Percentiles rank a stretch among this genome's conserved stretches.
These are phyloP conservation scores for Kernera saxatilis DNA, from an alignment of 345 rosid genomes.

Conservation along the genomic window DNA sequence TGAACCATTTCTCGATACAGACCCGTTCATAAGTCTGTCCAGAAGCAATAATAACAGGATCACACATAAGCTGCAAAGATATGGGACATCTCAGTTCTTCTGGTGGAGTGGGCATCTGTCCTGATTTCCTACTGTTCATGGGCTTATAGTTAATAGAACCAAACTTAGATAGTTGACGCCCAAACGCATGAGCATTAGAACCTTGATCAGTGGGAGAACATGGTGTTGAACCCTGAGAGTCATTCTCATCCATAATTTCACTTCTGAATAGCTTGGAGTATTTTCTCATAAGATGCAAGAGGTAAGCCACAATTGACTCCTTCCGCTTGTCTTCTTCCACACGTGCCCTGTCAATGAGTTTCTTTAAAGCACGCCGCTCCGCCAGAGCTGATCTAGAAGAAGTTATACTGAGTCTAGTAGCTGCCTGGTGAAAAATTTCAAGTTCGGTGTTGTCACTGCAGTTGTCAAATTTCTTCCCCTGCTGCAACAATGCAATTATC, in stretches of 20 bases:
- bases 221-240: constrained; percentile 92
- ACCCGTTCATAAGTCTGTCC: constrained; percentile 96
- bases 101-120: constrained; percentile 70
- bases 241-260: constrained; percentile 78
- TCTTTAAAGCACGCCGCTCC: constrained; percentile 87
- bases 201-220: constrained; percentile 74
- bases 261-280: constrained; percentile 90
- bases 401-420: constrained; percentile 66
- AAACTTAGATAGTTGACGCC: constrained; percentile 71
- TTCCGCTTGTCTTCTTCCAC: constrained; percentile 94
- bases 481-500: constrained; percentile 74
- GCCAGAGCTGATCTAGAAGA: constrained; percentile 88
- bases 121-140: constrained; percentile 49
- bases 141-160: constrained; percentile 70
- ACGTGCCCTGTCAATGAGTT: constrained; percentile 92
- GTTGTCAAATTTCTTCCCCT: constrained; percentile 69
- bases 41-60: constrained; percentile 95
- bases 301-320: constrained; percentile 93
- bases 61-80: constrained; percentile 94
- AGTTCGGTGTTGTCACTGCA: constrained; percentile 65
- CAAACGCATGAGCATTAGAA: constrained; percentile 47
- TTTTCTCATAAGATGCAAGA: constrained; percentile 87
- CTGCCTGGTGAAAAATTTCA: constrained; percentile 84
- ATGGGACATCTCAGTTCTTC: constrained; percentile 97
- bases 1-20: constrained; percentile 97